Conservation (phyloP, 192 early-diverging fungal genomes). For the Mortierella hygrophila region DNA sequence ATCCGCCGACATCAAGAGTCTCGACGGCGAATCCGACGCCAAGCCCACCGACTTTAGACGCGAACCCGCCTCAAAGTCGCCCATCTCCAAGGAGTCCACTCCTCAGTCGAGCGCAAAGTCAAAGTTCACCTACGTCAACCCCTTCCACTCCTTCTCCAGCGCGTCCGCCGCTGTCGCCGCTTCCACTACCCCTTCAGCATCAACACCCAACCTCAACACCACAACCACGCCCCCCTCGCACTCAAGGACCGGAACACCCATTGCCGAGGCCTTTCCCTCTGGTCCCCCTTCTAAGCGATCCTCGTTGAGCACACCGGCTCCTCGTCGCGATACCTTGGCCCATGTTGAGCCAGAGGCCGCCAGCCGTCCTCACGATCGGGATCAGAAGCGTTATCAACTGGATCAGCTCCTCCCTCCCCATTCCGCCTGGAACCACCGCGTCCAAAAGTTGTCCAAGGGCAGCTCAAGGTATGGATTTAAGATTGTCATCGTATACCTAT, state of each 20-base stretch:
- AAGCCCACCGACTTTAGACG: slow-evolving; percentile 14
- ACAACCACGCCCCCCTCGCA: slow-evolving; percentile 18
- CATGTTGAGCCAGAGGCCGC: slow-evolving; percentile 27
- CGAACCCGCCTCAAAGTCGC: slow-evolving; percentile 12
- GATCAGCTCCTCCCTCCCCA: slow-evolving; percentile 51
- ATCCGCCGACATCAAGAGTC: neutral
- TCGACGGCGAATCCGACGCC: neutral
- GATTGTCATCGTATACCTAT: neutral
- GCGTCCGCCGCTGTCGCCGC: slow-evolving; percentile 2
- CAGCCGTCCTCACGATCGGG: slow-evolving; percentile 29
- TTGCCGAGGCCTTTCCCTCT: slow-evolving; percentile 7
- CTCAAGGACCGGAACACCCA: slow-evolving; percentile 27
- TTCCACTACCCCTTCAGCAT: neutral
- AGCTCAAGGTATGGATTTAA: slow-evolving; percentile 35
- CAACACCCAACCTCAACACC: neutral
- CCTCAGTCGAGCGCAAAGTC: slow-evolving; percentile 32
- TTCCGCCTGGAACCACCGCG: slow-evolving; percentile 55
- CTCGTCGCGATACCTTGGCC: slow-evolving; percentile 35
- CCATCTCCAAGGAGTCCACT: slow-evolving; percentile 41
- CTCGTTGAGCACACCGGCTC: slow-evolving; percentile 24
- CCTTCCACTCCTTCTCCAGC: slow-evolving; percentile 59
- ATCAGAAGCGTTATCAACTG: slow-evolving; percentile 48
- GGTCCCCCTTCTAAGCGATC: slow-evolving; percentile 38
- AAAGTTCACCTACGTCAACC: slow-evolving; percentile 64
- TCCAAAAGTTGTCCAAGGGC: slow-evolving; percentile 49